These are phyloP conservation scores for Rhinocladiella similis DNA, from an alignment of 2,329 filamentous ascomycete species.

Conservation along the genomic window DNA sequence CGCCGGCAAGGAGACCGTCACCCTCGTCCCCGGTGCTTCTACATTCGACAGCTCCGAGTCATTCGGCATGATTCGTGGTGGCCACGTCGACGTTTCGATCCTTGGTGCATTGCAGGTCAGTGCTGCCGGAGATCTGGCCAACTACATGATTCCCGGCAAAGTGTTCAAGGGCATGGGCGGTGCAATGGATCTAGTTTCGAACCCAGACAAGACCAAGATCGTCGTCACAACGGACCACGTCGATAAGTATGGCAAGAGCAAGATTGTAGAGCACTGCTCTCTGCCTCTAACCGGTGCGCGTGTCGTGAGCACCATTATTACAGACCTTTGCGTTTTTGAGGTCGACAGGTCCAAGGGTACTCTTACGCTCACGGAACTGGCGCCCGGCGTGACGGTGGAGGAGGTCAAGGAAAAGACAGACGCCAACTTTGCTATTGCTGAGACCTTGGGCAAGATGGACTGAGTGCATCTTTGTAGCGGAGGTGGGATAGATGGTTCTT, in stretches of 20 bases:
- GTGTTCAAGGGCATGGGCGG: slow-evolving; percentile 83
- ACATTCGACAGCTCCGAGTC: slow-evolving; percentile 80
- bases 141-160: slow-evolving; percentile 89
- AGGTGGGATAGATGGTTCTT: neutral
- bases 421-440: slow-evolving; percentile 64
- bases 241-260: slow-evolving; percentile 66
- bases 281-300: slow-evolving; percentile 66
- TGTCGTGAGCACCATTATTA: slow-evolving; percentile 72
- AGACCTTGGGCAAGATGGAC: slow-evolving; percentile 46
- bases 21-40: slow-evolving; percentile 71
- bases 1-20: slow-evolving; percentile 85
- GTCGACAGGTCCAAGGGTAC: slow-evolving; percentile 68
- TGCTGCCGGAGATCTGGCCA: slow-evolving; percentile 76
- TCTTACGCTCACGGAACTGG: slow-evolving; percentile 69
- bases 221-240: slow-evolving; percentile 70
- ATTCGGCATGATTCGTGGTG: slow-evolving; percentile 84
- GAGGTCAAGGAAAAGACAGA: slow-evolving; percentile 70
- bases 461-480: neutral
- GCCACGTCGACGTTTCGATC: slow-evolving; percentile 81
- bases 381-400: slow-evolving; percentile 67
- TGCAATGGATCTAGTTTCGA: slow-evolving; percentile 72
- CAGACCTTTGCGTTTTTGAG: slow-evolving; percentile 72
- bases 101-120: slow-evolving; percentile 80
- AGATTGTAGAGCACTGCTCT: slow-evolving; percentile 64
- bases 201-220: slow-evolving; percentile 70